A percentile compares a stretch with the other conserved stretches of the same genome.
Evolutionary conservation across 2,329 filamentous ascomycete species (phyloP).

Genomic region (Fusarium setosum): DNA sequence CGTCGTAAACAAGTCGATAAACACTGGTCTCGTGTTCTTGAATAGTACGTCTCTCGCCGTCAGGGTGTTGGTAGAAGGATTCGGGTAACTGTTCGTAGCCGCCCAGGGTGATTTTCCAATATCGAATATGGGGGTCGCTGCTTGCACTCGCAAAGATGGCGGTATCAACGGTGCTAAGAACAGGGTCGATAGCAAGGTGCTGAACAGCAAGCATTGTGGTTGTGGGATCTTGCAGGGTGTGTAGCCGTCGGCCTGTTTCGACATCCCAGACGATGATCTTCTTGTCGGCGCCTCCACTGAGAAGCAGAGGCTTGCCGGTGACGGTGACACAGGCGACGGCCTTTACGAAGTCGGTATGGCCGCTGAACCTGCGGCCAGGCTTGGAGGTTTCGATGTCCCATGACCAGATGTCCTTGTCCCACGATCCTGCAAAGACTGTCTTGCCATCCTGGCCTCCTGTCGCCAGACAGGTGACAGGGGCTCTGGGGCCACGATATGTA

Average conservation of each 20-base stretch:
- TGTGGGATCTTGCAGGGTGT: conserved; percentile 81
- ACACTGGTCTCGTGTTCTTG: conserved; percentile 91
- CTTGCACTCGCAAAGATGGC: conserved; percentile 81
- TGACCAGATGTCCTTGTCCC: conserved; percentile 93
- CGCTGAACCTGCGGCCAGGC: conserved; percentile 71
- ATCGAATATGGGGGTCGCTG: conserved; percentile 82
- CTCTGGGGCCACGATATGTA: conserved; percentile 78
- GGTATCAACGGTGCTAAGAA: conserved; percentile 60
- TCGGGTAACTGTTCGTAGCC: conserved; percentile 66
- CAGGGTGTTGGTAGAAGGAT: conserved; percentile 54
- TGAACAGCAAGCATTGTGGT: conserved; percentile 81
- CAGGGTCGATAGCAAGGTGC: conserved; percentile 80
- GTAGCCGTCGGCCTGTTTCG: conserved; percentile 73
- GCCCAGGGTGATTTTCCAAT: conserved; percentile 73
- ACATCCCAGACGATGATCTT: conserved; percentile 88
- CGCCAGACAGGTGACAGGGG: conserved; percentile 83
- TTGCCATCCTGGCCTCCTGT: conserved; percentile 66
- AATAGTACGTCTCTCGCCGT: conserved; percentile 64
- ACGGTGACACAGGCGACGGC: conserved; percentile 73
- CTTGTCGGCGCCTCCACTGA: conserved; percentile 82
- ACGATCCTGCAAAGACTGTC: conserved; percentile 86
- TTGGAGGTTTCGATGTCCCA: conserved; percentile 75
- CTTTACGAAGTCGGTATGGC: conserved; percentile 94
- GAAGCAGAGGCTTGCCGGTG: conserved; percentile 69
- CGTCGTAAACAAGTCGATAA: conserved; percentile 81